Percentiles rank a stretch among this genome's conserved stretches.
Conservation (phyloP, 768 basidiomycete species). For the Tephrocybe sp. region DNA sequence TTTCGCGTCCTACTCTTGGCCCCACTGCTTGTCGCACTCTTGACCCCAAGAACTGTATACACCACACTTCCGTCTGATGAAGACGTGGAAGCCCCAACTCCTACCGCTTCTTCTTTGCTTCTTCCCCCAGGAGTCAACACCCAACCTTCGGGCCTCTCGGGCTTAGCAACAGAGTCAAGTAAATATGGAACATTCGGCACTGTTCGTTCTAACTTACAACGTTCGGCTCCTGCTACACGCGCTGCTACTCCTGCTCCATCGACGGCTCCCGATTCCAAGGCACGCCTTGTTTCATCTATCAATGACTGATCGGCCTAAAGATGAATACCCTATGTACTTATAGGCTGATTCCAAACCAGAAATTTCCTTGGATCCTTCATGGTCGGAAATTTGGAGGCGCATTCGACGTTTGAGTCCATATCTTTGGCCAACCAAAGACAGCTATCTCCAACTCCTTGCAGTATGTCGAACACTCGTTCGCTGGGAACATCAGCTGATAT, state of each 20-base stretch:
- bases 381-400: constrained; percentile 67
- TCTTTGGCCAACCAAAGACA: constrained; percentile 78
- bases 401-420: constrained; percentile 71
- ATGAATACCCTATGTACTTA: constrained; percentile 12
- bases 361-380: constrained; percentile 62
- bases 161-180: constrained; percentile 38
- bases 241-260: constrained; percentile 49
- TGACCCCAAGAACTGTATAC: constrained; percentile 67
- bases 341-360: constrained; percentile 48
- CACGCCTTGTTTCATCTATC: constrained; percentile 16
- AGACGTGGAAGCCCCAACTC: constrained; percentile 35
- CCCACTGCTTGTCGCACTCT: constrained; percentile 59
- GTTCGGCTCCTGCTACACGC: constrained; percentile 56
- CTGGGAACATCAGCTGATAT: constrained; percentile 1
- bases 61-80: constrained; percentile 46
- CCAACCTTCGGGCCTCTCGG: constrained; percentile 44
- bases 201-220: constrained; percentile 46
- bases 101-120: constrained; percentile 54
- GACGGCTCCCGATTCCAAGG: constrained; percentile 38
- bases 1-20: constrained; percentile 65
- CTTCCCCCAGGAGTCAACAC: constrained; percentile 49
- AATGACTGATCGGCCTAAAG: not conserved
- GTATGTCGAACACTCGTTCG: constrained; percentile 35
- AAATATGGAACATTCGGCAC: constrained; percentile 80
- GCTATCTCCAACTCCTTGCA: constrained; percentile 68